phyloP scores from a whole-genome alignment of 1,139 yeast species.

The Debaryomyces psychrophilus region DNA sequence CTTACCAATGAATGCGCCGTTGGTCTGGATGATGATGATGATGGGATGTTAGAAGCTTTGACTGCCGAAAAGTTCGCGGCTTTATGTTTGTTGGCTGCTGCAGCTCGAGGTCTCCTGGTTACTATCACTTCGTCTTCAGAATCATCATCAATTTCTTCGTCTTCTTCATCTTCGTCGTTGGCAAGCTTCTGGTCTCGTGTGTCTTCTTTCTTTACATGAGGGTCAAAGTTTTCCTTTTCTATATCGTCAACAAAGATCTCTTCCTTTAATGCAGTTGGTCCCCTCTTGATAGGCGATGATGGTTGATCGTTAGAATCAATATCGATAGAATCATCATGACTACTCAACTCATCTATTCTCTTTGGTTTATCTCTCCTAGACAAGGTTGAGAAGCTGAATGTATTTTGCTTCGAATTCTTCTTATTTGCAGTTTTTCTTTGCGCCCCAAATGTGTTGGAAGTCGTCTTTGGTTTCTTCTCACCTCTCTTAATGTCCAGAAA shows the following conservation, averaged over 20 bases:
- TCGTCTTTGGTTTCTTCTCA: background rate
- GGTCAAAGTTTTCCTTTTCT: conserved; percentile 19
- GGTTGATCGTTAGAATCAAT: conserved; percentile 27
- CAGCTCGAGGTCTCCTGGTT: conserved; percentile 46
- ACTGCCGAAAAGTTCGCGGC: conserved; percentile 24
- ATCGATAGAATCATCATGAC: conserved; percentile 22
- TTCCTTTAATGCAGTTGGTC: conserved; percentile 7
- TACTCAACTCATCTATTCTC: conserved; percentile 18
- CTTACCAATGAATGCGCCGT: conserved; percentile 23
- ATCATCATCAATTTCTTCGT: conserved; percentile 27
- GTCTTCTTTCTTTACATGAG: conserved; percentile 1
- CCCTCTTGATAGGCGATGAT: conserved; percentile 37
- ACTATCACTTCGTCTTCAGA: conserved; percentile 61
- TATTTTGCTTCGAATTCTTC: conserved; percentile 16
- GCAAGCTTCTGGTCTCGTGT: background rate
- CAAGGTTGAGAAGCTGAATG: conserved; percentile 34
- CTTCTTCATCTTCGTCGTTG: conserved; percentile 16
- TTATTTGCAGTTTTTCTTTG: conserved; percentile 18
- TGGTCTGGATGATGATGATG: conserved; percentile 30
- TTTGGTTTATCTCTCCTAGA: conserved; percentile 22
- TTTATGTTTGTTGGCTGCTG: conserved; percentile 33
- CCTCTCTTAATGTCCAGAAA: conserved; percentile 30
- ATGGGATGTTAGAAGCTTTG: conserved; percentile 22
- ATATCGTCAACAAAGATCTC: conserved; percentile 16
- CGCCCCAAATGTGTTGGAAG: conserved; percentile 15